Base-by-base conservation (phyloP, 306 rosid species). In the Casuarina glauca region DNA sequence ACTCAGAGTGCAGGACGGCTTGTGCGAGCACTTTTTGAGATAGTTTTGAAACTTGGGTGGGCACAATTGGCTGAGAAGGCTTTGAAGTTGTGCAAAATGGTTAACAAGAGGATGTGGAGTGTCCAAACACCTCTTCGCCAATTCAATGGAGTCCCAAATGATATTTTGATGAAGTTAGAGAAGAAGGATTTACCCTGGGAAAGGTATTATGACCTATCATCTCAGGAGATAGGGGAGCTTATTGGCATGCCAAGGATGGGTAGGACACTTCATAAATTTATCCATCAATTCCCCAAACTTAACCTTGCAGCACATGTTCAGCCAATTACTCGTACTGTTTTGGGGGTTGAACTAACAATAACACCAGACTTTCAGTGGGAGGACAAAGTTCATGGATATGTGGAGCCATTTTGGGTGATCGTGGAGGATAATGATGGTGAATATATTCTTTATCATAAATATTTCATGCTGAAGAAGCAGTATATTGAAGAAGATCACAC, bases 301-400 rank as follows among this genome's bases (percentile, higher is more conserved):
- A 26, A 26, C 32, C 32, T 26, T 26, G 32, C 32, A 26, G 32
- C 32, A 26, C 32, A 26, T 26, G 32, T 26, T 26, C 32, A 26
- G 32, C 32, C 32, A 26, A 26, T 26, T 26, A 26, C 32, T 26
- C 32, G 32, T 94, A 60, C 93, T 92, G 61, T 92, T 82, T 81
- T 94, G 92, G 83, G 94, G 88, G 95, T 94, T 74, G 98, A 94
- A 87, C 97, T 94, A 77, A 89, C 75, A 1, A 84, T 94, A 76
- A 94, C 98, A 39, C 98, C 98, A 1, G 97, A 92, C 83, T 94
- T 94, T 72, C 87, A 92, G 55, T 92, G 98, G 98, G 98, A 94
- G 74, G 98, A 94, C 87, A 89, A 88, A 80, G 73, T 94, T 76
- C 98, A 92, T 78, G 98, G 98, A 64, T 94, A 88, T 81, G 97